Evolutionary conservation across 306 rosid species (phyloP).

Genomic region (Quercus alba): DNA sequence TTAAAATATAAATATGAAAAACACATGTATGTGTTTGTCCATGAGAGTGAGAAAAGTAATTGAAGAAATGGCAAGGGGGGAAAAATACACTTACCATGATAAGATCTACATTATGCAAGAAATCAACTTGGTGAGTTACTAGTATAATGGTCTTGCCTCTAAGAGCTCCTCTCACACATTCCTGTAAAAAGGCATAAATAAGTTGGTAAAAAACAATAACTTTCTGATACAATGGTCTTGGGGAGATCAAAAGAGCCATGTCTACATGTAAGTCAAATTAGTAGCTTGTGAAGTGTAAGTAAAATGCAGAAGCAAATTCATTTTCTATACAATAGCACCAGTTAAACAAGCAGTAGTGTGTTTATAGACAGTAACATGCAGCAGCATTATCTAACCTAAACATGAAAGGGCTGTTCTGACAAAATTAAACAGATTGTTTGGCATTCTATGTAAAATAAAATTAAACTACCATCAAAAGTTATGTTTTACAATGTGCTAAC

Average conservation of each 20-base stretch:
- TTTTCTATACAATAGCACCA: neutral
- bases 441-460: neutral
- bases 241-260: neutral
- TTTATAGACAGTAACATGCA: neutral
- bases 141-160: slow-evolving; percentile 78
- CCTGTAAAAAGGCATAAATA: slow-evolving; percentile 39
- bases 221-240: neutral
- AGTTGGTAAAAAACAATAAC: neutral
- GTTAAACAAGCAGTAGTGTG: neutral
- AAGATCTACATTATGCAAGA: slow-evolving; percentile 84
- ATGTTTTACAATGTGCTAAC: neutral
- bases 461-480: neutral
- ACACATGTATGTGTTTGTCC: neutral
- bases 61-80: neutral
- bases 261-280: neutral
- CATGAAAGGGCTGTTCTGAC: neutral
- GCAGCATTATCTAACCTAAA: neutral
- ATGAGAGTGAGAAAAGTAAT: neutral
- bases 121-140: slow-evolving; percentile 99
- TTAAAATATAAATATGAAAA: slow-evolving; percentile 1
- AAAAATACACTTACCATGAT: slow-evolving; percentile 51
- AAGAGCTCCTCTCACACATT: slow-evolving; percentile 83
- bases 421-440: neutral
- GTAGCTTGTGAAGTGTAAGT: neutral
- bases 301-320: neutral